Evolutionary conservation across 2,329 filamentous ascomycete species (phyloP).

Genomic region (Fusarium subglutinans): DNA sequence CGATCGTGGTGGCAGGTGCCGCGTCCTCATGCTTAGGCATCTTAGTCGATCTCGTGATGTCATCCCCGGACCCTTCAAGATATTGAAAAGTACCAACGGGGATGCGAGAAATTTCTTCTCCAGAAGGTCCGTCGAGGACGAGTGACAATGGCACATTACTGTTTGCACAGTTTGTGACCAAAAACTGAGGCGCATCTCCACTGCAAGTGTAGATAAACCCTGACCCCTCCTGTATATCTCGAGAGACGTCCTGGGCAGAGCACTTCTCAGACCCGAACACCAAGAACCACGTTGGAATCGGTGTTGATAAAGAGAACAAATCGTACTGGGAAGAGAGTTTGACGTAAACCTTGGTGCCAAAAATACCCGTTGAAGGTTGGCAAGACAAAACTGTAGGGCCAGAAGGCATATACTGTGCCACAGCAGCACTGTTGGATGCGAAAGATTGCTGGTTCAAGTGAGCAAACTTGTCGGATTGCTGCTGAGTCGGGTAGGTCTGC

Average conservation of each 20-base stretch:
- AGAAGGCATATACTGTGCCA: constrained; percentile 73
- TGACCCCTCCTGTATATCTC: constrained; percentile 64
- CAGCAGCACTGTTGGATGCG: constrained; percentile 68
- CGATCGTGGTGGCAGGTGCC: constrained; percentile 48
- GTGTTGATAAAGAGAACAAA: constrained; percentile 66
- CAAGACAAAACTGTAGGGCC: constrained; percentile 72
- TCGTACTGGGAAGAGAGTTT: constrained; percentile 81
- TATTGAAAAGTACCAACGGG: constrained; percentile 59
- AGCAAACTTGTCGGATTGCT: constrained; percentile 60
- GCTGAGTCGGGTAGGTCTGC: constrained; percentile 58
- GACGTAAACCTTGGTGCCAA: constrained; percentile 76
- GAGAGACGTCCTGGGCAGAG: constrained; percentile 66
- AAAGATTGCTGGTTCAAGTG: constrained; percentile 67
- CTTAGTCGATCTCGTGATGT: constrained; percentile 52
- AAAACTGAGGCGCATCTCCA: constrained; percentile 72
- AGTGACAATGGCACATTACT: constrained; percentile 65
- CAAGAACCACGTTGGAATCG: constrained; percentile 68
- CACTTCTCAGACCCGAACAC: constrained; percentile 83
- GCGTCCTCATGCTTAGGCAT: constrained; percentile 49
- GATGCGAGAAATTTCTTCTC: constrained; percentile 62
- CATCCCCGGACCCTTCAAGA: constrained; percentile 60
- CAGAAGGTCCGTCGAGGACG: constrained; percentile 60
- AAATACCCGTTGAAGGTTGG: constrained; percentile 72
- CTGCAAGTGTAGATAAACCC: constrained; percentile 77
- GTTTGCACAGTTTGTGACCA: constrained; percentile 60